Evolutionary conservation across 768 basidiomycete genomes (phyloP).

Genomic region (Leucosporidium scottii): DNA sequence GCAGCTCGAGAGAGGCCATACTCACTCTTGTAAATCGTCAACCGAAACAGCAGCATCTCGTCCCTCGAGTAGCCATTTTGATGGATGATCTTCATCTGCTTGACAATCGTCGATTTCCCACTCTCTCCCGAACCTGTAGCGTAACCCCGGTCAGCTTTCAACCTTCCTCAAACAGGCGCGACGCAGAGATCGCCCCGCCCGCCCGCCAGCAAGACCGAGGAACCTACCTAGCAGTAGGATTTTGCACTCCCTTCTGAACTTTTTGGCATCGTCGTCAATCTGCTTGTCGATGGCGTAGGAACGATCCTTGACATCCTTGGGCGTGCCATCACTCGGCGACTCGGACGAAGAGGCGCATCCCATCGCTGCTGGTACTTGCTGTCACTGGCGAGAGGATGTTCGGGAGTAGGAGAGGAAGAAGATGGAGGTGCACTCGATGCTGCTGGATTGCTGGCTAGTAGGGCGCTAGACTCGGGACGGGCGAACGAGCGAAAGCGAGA

Average conservation of each 20-base stretch:
- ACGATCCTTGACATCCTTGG: conserved; percentile 20
- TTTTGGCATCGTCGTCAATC: conserved; percentile 69
- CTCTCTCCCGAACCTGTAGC: conserved; percentile 80
- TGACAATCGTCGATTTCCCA: conserved; percentile 91
- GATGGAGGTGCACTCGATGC: too few relatives aligned
- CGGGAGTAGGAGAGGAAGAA: too few relatives aligned
- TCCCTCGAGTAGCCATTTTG: conserved; percentile 76
- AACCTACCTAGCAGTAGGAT: conserved; percentile 76
- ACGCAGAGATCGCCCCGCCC: background rate
- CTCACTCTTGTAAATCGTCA: conserved; percentile 64
- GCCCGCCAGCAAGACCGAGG: background rate
- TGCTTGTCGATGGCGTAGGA: conserved; percentile 37
- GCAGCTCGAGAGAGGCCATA: conserved; percentile 38
- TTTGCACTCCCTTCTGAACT: conserved; percentile 81
- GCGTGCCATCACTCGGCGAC: background rate
- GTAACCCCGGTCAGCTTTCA: background rate
- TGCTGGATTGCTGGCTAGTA: too few relatives aligned
- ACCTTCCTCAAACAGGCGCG: background rate
- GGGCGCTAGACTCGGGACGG: too few relatives aligned
- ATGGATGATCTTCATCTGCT: conserved; percentile 99
- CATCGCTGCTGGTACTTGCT: background rate
- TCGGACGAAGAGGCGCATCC: conserved; percentile 5
- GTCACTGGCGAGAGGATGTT: too few relatives aligned
- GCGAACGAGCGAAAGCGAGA: too few relatives aligned
- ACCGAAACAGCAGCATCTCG: conserved; percentile 68